Base-by-base conservation (phyloP, 495 filamentous ascomycete genomes). In the Penicillium chermesinum region DNA sequence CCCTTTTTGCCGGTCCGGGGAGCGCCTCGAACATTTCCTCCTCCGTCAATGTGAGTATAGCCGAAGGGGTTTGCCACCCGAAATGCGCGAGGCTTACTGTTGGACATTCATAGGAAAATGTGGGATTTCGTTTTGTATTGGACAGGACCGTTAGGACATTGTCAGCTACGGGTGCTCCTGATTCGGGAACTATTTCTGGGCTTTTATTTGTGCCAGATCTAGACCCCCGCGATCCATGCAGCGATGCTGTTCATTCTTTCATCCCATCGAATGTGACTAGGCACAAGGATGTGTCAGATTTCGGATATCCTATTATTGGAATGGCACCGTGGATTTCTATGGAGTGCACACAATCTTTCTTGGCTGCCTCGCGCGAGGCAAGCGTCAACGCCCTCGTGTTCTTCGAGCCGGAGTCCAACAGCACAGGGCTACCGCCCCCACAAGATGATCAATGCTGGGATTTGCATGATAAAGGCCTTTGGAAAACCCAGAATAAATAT, bases 271-370 rank as follows among this genome's bases (percentile, higher is more conserved):
- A 89, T 63, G 88, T 80, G 35, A 91, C 87, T 10, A 78, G 86
- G 16, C 73, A 77, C 49, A 62, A 72, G 41, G 80, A 93, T 57
- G 77, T 96, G 2, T 83, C 85, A 1, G 36, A 51, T 1, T 65
- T 62, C 20, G 57, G 55, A 16, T 76, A 77, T 47, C 72, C 80
- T 3, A 75, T 83, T n/a, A 79, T 95, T 34, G 91, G 82, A 15
- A 65, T 95, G n/a, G 89, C 85, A 7, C 91, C 91, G n/a, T 96
- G 91, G 91, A 73, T 91, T 25, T 84, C 72, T 36, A 68, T 65
- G 2, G 64, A 78, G 16, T 97, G 91, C 51, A 82, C 86, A 7
- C 62, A 71, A 35, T 75, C 80, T 25, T 95, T 86, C 59, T 64
- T 96, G 20, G 61, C 70, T 9, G 75, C 86, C 16, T 85, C 86